phyloP scores from a whole-genome alignment of 169 alveolate species.

The Prorocentrum cordatum region DNA sequence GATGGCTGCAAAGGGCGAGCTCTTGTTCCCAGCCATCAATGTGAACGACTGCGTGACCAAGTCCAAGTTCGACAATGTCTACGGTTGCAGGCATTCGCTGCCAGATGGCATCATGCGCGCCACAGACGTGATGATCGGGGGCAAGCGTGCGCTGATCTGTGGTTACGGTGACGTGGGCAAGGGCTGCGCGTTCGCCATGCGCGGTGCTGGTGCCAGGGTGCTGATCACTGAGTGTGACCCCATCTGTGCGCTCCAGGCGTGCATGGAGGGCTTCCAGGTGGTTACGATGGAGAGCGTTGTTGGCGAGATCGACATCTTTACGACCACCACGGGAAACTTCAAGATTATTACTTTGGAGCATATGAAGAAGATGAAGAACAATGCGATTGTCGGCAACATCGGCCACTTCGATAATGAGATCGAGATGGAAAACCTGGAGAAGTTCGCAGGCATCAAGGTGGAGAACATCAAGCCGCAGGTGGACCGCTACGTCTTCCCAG shows the following conservation, averaged over 20 bases:
- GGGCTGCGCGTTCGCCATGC: conserved; percentile 96
- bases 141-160: conserved; percentile 91
- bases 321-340: conserved; percentile 94
- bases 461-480: conserved; percentile 90
- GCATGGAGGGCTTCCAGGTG: conserved; percentile 95
- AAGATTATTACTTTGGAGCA: conserved; percentile 89
- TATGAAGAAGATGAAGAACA: conserved; percentile 94
- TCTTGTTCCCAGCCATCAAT: conserved; percentile 90
- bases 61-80: conserved; percentile 94
- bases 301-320: conserved; percentile 90
- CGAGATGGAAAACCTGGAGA: conserved; percentile 87
- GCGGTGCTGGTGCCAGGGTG: conserved; percentile 96
- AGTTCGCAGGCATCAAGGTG: conserved; percentile 84
- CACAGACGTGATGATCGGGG: conserved; percentile 95
- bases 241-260: conserved; percentile 91
- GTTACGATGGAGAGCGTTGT: conserved; percentile 85
- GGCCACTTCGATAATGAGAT: conserved; percentile 98
- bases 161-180: conserved; percentile 99
- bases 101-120: conserved; percentile 94
- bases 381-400: conserved; percentile 91
- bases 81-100: conserved; percentile 97
- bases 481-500: conserved; percentile 78
- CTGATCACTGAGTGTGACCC: conserved; percentile 97
- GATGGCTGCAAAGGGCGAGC: conserved; percentile 83
- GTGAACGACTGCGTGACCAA: conserved; percentile 87